Base-by-base conservation (phyloP, 257 asterid genomes). In the Prunella vulgaris region DNA sequence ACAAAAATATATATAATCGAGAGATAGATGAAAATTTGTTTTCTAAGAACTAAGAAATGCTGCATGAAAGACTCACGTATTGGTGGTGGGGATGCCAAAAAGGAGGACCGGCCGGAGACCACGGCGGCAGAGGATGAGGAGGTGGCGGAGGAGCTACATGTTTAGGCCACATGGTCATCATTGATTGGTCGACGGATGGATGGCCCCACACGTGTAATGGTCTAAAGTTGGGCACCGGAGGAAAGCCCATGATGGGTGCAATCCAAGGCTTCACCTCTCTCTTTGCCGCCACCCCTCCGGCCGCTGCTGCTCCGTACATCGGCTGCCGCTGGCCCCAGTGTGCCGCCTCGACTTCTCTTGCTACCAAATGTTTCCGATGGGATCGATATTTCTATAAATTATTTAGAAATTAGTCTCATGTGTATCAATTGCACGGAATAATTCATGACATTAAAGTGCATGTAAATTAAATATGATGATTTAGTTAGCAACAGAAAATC, bases 151-250 rank as follows among this genome's bases (percentile, higher is more conserved):
- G 74, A 42, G 78, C 75, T 53, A 82, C 27, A 79, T 84, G 85
- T 70, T 83, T 84, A 13, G 86, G 93, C 96, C 97, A 90, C 28
- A 70, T 60, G 80, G 82, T 80, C 81, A 80, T 60, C 56, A 83
- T 37, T 57, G 95, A 77, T 70, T 80, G 96, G 89, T 81, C 85
- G 73, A 78, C 78, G 7, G 90, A 75, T 67, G 97, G 97, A 69
- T 90, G 97, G 64, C 95, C 97, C 97, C 97, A 90, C 35, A 90
- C 97, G 66, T 90, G 97, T 30, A 90, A 74, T 51, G 95, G 95
- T 82, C 94, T 82, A 78, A 82, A 64, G 0, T 4, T 0, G 46
- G 52, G 63, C 0, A 75, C 77, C 25, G 89, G 95, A 73, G 88
- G 92, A 60, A 85, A 89, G 2, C 92, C 96, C 74, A 86, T 74